Evolutionary conservation across 2,329 filamentous ascomycete genomes (phyloP), one percentile per base, ranked within the genome.

Genomic region (Thermoascus crustaceus): DNA sequence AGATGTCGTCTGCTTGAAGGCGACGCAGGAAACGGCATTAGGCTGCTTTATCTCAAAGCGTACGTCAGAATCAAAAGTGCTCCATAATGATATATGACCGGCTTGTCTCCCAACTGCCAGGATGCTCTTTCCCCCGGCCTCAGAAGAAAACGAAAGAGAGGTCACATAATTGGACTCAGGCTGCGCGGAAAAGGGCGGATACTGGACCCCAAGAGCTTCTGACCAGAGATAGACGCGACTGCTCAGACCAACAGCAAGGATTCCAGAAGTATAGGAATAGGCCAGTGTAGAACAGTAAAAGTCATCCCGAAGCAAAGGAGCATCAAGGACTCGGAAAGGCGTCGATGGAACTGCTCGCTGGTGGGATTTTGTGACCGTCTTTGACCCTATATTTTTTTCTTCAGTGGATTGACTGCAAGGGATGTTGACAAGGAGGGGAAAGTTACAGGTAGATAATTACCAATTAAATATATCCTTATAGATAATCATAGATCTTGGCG

Each of bases 221-320:
- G 86, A 89, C 91, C 89, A 98, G 4, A 85, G 75, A 57, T 94
- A 95, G 4, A 98, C 74, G 22, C 79, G 70, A 35, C 80, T 78
- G 0, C 80, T 81, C 9, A 96, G 70, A 0, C 85, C 89, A 11
- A 96, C 85, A 11, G 86, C 89, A 10, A 98, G 72, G 9, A 81
- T 84, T 35, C 82, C 75, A 33, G 78, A 75, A 5, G 76, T 82
- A 25, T 73, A 60, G 0, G 82, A 94, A 58, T 94, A 96, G 7
- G 91, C 86, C 35, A 98, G 71, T 2, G 88, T 72, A 0, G 88
- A 91, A 62, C 87, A 95, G 57, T 98, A 98, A 57, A 88, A 98
- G 59, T 98, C 89, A 50, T 96, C 87, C 38, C 86, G 78, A n/a
- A 96, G 69, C 34, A 78, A 76, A 2, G 88, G 87, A 6, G 89